phyloP scores from a whole-genome alignment of 192 early-diverging fungal genomes.

The Umbelopsis ramanniana region DNA sequence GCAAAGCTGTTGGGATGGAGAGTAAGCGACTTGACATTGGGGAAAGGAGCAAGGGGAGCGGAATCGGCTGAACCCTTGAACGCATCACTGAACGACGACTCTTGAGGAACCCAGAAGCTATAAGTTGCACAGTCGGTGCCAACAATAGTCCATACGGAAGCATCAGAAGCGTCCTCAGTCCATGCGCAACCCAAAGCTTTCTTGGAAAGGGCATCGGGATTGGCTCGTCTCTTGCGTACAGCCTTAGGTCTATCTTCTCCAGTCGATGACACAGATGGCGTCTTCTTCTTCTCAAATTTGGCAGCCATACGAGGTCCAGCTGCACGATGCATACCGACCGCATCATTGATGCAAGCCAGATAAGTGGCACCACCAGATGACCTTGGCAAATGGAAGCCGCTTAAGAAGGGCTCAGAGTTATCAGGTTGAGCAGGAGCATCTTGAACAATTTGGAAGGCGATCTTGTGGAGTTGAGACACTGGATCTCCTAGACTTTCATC shows the following conservation, averaged over 20 bases:
- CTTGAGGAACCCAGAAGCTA: slow-evolving; percentile 53
- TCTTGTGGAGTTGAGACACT: slow-evolving; percentile 91
- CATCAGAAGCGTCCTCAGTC: slow-evolving; percentile 86
- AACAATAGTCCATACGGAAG: slow-evolving; percentile 91
- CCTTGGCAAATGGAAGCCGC: slow-evolving; percentile 37
- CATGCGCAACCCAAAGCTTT: slow-evolving; percentile 37
- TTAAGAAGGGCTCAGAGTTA: not conserved
- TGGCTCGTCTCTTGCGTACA: slow-evolving; percentile 42
- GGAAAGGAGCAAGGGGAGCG: slow-evolving; percentile 36
- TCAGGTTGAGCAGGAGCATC: slow-evolving; percentile 36
- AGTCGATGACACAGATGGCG: not conserved
- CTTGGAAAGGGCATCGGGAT: slow-evolving; percentile 42
- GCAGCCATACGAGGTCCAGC: slow-evolving; percentile 45
- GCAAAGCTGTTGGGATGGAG: slow-evolving; percentile 39
- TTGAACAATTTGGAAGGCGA: slow-evolving; percentile 81
- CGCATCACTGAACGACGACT: not conserved
- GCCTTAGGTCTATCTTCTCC: slow-evolving; percentile 32
- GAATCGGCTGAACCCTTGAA: slow-evolving; percentile 3
- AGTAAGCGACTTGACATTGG: slow-evolving; percentile 33
- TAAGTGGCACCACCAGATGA: slow-evolving; percentile 53
- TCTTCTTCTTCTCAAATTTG: slow-evolving; percentile 15
- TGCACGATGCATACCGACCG: slow-evolving; percentile 73
- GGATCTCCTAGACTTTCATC: slow-evolving; percentile 78
- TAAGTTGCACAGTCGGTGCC: slow-evolving; percentile 71
- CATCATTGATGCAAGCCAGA: slow-evolving; percentile 75